These are phyloP conservation scores for Nitzschia sp. DNA, from an alignment of 108 stramenopile species.

Conservation along the genomic window DNA sequence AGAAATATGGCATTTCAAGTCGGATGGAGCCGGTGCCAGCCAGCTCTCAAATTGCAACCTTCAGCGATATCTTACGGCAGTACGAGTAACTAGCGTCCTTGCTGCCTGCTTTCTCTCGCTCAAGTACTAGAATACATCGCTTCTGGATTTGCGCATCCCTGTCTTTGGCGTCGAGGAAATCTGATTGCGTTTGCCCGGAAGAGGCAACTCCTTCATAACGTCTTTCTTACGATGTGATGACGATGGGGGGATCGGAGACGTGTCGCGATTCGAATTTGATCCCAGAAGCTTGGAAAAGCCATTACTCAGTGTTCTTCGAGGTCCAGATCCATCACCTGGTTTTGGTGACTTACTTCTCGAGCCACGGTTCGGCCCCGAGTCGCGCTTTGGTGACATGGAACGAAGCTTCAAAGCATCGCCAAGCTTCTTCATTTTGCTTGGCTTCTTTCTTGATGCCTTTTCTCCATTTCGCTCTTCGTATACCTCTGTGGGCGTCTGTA, in stretches of 20 bases:
- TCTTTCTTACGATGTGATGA: not conserved
- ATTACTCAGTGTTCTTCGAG: not conserved
- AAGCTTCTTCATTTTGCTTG: not conserved
- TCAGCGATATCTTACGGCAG: too few species aligned
- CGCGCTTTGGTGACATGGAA: slow-evolving; percentile 1
- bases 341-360: not conserved
- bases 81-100: too few species aligned
- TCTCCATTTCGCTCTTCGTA: not conserved
- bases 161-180: not conserved
- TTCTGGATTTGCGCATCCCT: not conserved
- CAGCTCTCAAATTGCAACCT: too few species aligned
- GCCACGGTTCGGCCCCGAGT: not conserved
- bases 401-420: not conserved
- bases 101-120: too few species aligned
- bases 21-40: too few species aligned
- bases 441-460: not conserved
- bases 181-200: not conserved
- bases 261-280: not conserved
- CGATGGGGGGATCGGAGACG: not conserved
- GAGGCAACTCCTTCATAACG: not conserved
- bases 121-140: slow-evolving; percentile 1
- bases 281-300: not conserved
- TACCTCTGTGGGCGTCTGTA: not conserved
- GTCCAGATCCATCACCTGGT: not conserved
- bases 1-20: too few species aligned